Percentiles rank a stretch among this genome's conserved stretches.
phyloP scores from a whole-genome alignment of 441 rosid genomes.

The Bocquillonia castaneifolia region DNA sequence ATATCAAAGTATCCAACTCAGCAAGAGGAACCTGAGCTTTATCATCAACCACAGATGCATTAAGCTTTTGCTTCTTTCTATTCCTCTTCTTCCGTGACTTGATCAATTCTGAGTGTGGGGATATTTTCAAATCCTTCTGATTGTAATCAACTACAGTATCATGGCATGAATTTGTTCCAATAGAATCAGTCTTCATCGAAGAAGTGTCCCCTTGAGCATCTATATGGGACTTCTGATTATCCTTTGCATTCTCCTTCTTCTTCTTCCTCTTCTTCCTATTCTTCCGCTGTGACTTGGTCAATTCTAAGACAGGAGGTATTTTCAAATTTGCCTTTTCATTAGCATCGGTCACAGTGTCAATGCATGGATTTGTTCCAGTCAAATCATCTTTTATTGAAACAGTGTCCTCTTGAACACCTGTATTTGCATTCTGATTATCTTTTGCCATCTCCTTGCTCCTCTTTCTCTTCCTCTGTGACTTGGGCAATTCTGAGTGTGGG shows the following conservation, averaged over 20 bases:
- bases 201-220: not conserved
- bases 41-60: conserved; percentile 1
- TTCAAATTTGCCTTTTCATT: too few relatives aligned
- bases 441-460: too few relatives aligned
- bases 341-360: too few relatives aligned
- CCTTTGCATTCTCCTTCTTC: not conserved
- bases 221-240: not conserved
- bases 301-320: too few relatives aligned
- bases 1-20: conserved; percentile 1
- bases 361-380: too few relatives aligned
- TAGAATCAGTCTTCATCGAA: not conserved
- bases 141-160: not conserved
- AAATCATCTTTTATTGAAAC: too few relatives aligned
- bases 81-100: not conserved
- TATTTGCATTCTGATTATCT: too few relatives aligned
- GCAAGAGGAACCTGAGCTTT: not conserved
- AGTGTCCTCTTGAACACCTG: too few relatives aligned
- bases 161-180: not conserved
- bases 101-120: not conserved
- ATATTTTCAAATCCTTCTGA: not conserved
- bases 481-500: not conserved
- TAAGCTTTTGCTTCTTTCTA: conserved; percentile 10
- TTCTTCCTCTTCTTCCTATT: not conserved
- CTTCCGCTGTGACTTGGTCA: too few relatives aligned
- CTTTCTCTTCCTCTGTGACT: not conserved